phyloP scores from a whole-genome alignment of 75 land plant genomes.

The Chamaecyparis obtusa region DNA sequence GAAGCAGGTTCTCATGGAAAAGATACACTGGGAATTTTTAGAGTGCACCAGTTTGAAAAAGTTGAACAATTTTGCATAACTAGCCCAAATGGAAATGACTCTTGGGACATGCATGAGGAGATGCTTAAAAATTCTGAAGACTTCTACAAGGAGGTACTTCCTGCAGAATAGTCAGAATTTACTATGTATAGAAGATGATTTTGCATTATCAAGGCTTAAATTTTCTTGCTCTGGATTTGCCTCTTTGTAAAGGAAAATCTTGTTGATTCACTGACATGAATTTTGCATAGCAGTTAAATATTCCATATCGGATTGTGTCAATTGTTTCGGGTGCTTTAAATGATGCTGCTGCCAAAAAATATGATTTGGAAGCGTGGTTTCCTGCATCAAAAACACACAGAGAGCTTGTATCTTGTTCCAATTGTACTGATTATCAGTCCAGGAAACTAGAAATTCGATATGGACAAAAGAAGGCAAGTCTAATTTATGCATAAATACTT shows the following conservation, averaged over 20 bases:
- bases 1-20: conserved; percentile 97
- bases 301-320: conserved; percentile 82
- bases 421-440: conserved; percentile 92
- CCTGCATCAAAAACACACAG: conserved; percentile 93
- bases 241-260: not conserved
- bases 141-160: conserved; percentile 72
- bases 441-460: conserved; percentile 84
- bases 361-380: conserved; percentile 96
- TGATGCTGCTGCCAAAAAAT: conserved; percentile 97
- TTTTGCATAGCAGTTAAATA: conserved; percentile 53
- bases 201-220: not conserved
- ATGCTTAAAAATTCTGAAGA: conserved; percentile 97
- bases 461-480: conserved; percentile 86
- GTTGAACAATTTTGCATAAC: conserved; percentile 95
- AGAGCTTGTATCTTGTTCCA: conserved; percentile 96
- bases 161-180: not conserved
- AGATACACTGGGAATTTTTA: conserved; percentile 93
- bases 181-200: not conserved
- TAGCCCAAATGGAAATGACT: conserved; percentile 77
- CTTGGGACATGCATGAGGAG: conserved; percentile 97
- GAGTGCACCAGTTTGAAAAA: conserved; percentile 98
- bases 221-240: conserved; percentile 3
- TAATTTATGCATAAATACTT: not conserved
- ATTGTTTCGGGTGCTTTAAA: conserved; percentile 97
- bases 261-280: not conserved